Evolutionary conservation across 2,329 filamentous ascomycete genomes (phyloP), one percentile per base, ranked within the genome.

Genomic region (Aspergillus uvarum): DNA sequence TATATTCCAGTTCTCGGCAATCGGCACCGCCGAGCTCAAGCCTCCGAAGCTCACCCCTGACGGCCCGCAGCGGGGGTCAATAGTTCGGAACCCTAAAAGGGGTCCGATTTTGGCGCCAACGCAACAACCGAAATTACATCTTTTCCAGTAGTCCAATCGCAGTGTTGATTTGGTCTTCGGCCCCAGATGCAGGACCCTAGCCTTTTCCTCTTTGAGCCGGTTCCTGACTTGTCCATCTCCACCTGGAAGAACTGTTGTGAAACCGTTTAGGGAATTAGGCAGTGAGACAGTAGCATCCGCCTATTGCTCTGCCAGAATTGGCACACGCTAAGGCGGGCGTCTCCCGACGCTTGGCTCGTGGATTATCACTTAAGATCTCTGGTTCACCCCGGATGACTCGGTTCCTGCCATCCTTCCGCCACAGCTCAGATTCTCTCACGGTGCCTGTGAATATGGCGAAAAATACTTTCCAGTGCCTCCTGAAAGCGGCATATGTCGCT

Each of bases 61-160:
- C 38, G 38, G 38, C 38, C 38, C 38, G 38, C 38, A 44, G 16
- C 38, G 38, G 32, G 26, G 38, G 38, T 44, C 38, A 44, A 44
- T 44, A 44, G 38, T 44, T 16, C 38, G 38, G 38, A 53, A 56
- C 52, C 52, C 52, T 59, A 31, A 42, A 44, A 56, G 22, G 26
- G 19, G 21, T 26, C 19, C 21, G 26, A 54, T 5, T 19, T 44
- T 51, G 26, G 44, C 55, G 75, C 24, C 31, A 51, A 49, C 44
- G 22, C 14, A 47, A 21, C 35, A 54, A 19, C 24, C 26, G 48
- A 51, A 55, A 44, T 19, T 44, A 19, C 3, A 19, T 2, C 7
- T 2, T 29, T 19, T 16, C 16, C 16, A 4, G 38, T 2, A 7
- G 6, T 19, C 38, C 16, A 44, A 44, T 44, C 5, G 38, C 16